A percentile compares a stretch with the other conserved stretches of the same genome.
phyloP scores from a whole-genome alignment of 441 rosid genomes.

The Omphalea diandra region DNA sequence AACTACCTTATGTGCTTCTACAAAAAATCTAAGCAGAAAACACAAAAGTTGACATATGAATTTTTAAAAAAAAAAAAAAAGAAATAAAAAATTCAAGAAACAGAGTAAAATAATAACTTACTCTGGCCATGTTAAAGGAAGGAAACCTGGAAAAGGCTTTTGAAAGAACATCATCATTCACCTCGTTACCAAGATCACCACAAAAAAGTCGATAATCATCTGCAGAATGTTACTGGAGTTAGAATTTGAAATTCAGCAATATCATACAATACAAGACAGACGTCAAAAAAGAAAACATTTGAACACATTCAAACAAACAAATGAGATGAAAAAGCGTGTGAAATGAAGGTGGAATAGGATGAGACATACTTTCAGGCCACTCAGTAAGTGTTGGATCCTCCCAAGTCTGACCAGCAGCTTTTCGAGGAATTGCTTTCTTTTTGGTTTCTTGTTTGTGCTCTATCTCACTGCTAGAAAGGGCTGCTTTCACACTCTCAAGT shows the following conservation, averaged over 20 bases:
- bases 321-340: neutral
- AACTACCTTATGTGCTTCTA: constrained; percentile 57
- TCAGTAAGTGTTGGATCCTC: constrained; percentile 96
- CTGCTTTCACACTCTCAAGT: constrained; percentile 89
- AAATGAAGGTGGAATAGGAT: neutral
- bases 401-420: constrained; percentile 94
- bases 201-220: constrained; percentile 94
- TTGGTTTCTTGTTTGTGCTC: constrained; percentile 88
- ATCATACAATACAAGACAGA: neutral
- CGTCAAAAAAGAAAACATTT: neutral
- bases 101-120: constrained; percentile 29
- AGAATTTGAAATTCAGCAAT: neutral
- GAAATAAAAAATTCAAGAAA: constrained; percentile 5
- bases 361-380: constrained; percentile 91
- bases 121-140: constrained; percentile 94
- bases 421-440: constrained; percentile 90
- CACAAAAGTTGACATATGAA: constrained; percentile 33
- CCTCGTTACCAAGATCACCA: constrained; percentile 99
- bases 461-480: constrained; percentile 86
- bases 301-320: neutral
- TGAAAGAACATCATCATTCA: constrained; percentile 97
- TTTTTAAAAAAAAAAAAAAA: no score
- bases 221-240: constrained; percentile 28
- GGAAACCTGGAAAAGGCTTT: constrained; percentile 93
- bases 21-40: constrained; percentile 48